A percentile compares a stretch with the other conserved stretches of the same genome.
These are phyloP conservation scores for Lagenaria siceraria DNA, from an alignment of 306 rosid species.

Conservation along the genomic window DNA sequence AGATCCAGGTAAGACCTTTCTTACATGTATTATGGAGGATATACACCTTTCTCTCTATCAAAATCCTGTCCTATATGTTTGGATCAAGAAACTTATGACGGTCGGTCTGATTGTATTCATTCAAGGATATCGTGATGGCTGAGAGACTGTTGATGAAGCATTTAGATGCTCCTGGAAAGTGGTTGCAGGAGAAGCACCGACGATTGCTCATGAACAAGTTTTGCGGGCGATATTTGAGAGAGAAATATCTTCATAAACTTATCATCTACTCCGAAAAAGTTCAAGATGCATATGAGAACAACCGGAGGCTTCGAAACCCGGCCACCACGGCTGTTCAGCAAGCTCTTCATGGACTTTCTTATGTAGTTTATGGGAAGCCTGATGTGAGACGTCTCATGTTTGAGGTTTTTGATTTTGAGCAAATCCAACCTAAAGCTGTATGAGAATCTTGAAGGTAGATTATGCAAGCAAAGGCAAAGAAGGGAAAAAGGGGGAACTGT, in stretches of 20 bases:
- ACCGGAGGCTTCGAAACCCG: conserved; percentile 69
- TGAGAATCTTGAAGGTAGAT: conserved; percentile 11
- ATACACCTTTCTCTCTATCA: neutral
- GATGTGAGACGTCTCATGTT: conserved; percentile 91
- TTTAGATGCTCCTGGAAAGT: conserved; percentile 89
- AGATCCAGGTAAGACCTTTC: conserved; percentile 60
- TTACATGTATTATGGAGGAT: neutral
- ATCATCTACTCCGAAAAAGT: conserved; percentile 45
- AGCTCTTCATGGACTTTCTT: conserved; percentile 84
- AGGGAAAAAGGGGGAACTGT: neutral
- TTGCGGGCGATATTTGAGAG: conserved; percentile 82
- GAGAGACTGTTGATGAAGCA: conserved; percentile 93
- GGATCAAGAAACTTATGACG: neutral
- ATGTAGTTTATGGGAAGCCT: conserved; percentile 80
- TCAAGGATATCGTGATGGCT: conserved; percentile 86
- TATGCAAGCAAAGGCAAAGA: neutral
- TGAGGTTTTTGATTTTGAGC: conserved; percentile 90
- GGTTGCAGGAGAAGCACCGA: conserved; percentile 85
- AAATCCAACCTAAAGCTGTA: conserved; percentile 77
- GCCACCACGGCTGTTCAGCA: conserved; percentile 82
- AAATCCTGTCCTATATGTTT: neutral
- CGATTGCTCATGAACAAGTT: conserved; percentile 75
- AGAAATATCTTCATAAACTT: conserved; percentile 52
- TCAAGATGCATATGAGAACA: conserved; percentile 56
- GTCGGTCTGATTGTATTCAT: neutral